Evolutionary conservation across 148 eudicot genomes (phyloP).

Genomic region (Nepenthes mirabilis): DNA sequence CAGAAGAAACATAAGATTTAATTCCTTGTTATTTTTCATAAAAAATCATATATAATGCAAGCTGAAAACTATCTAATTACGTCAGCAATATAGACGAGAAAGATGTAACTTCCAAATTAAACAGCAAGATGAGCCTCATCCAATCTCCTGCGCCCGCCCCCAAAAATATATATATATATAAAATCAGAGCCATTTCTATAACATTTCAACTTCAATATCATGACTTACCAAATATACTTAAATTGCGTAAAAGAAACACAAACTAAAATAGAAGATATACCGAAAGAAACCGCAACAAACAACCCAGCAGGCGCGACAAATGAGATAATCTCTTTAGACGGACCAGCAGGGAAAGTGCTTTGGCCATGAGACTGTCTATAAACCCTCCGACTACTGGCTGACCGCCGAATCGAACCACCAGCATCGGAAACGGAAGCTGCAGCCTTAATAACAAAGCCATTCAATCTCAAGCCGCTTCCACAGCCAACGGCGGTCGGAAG

Average conservation of each 20-base stretch:
- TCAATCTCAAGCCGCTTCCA: conserved; percentile 10
- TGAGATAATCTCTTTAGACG: conserved; percentile 40
- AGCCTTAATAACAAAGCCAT: conserved; percentile 20
- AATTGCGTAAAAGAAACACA: not conserved
- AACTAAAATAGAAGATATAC: conserved; percentile 23
- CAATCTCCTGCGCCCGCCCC: too few species aligned
- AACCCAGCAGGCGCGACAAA: conserved; percentile 46
- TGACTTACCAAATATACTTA: too few species aligned
- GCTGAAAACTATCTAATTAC: too few species aligned
- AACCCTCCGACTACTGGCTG: conserved; percentile 31
- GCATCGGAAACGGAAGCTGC: conserved; percentile 13
- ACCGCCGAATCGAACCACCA: conserved; percentile 11
- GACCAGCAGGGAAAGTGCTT: conserved; percentile 16
- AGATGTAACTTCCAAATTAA: too few species aligned
- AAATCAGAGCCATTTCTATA: too few species aligned
- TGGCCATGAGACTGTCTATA: conserved; percentile 49
- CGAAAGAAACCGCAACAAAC: conserved; percentile 49
- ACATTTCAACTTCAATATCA: too few species aligned
- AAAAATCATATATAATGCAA: too few species aligned
- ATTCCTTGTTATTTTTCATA: too few species aligned
- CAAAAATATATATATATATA: too few species aligned
- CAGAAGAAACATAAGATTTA: too few species aligned
- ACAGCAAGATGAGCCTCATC: too few species aligned
- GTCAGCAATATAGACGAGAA: too few species aligned
- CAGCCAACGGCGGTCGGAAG: conserved; percentile 9